Percentiles rank a stretch among this genome's conserved stretches.
phyloP scores from a whole-genome alignment of 2,329 filamentous ascomycete genomes.

The Alternaria atra region DNA sequence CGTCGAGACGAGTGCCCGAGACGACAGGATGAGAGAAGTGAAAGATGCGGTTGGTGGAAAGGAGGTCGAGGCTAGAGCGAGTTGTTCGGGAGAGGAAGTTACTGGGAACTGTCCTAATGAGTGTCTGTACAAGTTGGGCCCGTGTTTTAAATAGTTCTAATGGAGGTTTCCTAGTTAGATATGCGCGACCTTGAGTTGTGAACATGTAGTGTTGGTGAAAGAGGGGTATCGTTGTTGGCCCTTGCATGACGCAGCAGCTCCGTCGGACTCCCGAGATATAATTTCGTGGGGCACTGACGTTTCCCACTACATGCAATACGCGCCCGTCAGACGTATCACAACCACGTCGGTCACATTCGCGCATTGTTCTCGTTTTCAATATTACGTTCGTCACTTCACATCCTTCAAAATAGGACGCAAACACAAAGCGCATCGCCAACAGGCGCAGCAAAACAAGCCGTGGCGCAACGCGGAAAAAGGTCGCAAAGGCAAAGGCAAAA shows the following conservation, averaged over 20 bases:
- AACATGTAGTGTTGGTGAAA: not conserved
- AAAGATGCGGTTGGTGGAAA: not conserved
- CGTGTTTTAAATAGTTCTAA: not conserved
- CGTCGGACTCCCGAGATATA: conserved; percentile 16
- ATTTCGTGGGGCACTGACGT: conserved; percentile 10
- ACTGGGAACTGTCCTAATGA: conserved; percentile 9
- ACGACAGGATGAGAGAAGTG: not conserved
- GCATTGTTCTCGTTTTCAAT: not conserved
- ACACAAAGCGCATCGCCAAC: conserved; percentile 55
- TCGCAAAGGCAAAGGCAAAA: conserved; percentile 34
- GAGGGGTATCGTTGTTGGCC: not conserved
- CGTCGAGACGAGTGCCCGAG: not conserved
- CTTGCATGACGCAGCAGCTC: conserved; percentile 18
- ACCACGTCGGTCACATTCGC: conserved; percentile 5
- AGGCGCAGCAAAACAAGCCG: conserved; percentile 45
- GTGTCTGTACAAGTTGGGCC: conserved; percentile 8
- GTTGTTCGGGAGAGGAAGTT: conserved; percentile 5
- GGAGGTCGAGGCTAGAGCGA: conserved; percentile 1
- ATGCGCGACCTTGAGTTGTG: not conserved
- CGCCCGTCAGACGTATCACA: not conserved
- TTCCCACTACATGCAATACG: conserved; percentile 6
- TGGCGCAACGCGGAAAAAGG: conserved; percentile 42
- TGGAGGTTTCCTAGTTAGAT: not conserved
- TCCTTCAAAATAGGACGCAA: conserved; percentile 61
- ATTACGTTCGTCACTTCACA: not conserved